Percentiles rank a stretch among this genome's conserved stretches.
Evolutionary conservation across 148 eudicot species (phyloP).

Genomic region (Tetragonia tetragonoides): DNA sequence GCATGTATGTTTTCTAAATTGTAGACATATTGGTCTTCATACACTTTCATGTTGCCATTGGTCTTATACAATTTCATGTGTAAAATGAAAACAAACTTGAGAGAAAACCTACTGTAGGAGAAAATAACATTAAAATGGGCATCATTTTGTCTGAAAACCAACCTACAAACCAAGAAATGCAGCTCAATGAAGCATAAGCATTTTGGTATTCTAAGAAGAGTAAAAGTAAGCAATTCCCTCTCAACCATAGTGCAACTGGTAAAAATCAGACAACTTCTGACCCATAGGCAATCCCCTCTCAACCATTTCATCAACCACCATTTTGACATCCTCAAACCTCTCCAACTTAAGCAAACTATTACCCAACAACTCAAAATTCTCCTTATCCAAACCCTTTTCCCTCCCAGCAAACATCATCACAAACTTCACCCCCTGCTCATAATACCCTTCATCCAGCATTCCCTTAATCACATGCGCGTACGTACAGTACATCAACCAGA

Average conservation of each 20-base stretch:
- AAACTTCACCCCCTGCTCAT: constrained; percentile 54
- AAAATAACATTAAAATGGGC: no score
- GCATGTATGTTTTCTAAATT: no score
- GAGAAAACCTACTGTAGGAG: no score
- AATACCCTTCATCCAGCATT: constrained; percentile 41
- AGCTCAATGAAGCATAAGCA: not conserved
- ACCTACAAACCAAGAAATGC: not conserved
- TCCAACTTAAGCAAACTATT: constrained; percentile 37
- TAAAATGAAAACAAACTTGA: no score
- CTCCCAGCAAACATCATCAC: constrained; percentile 44
- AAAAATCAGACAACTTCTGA: constrained; percentile 34
- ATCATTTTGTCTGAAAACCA: no score
- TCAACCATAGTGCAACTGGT: constrained; percentile 9
- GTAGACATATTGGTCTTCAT: no score
- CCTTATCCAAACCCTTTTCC: constrained; percentile 38
- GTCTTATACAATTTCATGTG: no score
- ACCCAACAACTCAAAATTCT: constrained; percentile 47
- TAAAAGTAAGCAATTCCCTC: not conserved
- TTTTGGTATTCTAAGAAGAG: no score
- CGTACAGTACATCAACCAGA: constrained; percentile 36
- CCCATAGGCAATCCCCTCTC: constrained; percentile 39
- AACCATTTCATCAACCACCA: constrained; percentile 47
- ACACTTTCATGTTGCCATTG: no score
- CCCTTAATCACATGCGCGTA: constrained; percentile 44
- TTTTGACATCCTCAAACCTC: constrained; percentile 47